Percentiles rank a stretch among this genome's conserved stretches.
Conservation (phyloP, 371 early-diverging fungal genomes). For the Mortierella sp. region DNA sequence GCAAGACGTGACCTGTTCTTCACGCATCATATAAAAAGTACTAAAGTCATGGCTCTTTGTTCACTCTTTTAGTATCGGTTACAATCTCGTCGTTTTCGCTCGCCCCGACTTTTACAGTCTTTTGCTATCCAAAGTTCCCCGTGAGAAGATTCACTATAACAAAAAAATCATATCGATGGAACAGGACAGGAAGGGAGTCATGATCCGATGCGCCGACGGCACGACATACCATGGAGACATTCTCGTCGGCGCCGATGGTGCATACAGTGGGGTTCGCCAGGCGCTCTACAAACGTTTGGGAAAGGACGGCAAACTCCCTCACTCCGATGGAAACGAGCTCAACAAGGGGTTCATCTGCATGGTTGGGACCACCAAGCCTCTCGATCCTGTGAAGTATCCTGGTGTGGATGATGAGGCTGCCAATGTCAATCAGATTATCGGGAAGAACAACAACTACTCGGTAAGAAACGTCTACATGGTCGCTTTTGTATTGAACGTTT, state of each 20-base stretch:
- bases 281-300: conserved; percentile 10
- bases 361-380: conserved; percentile 2
- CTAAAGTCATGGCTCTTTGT: background rate
- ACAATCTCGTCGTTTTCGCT: background rate
- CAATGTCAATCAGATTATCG: background rate
- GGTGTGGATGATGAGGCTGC: background rate
- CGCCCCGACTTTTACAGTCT: conserved; percentile 5
- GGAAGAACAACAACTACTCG: background rate
- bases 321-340: background rate
- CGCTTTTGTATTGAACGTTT: background rate
- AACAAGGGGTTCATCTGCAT: background rate
- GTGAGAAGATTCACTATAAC: conserved; percentile 9
- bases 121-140: background rate
- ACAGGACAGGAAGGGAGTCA: conserved; percentile 11
- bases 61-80: background rate
- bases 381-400: background rate
- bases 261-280: conserved; percentile 12
- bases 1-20: too few relatives aligned
- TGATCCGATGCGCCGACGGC: conserved; percentile 2
- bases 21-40: too few relatives aligned
- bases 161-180: conserved; percentile 9
- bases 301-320: background rate
- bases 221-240: conserved; percentile 11
- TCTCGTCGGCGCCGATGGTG: conserved; percentile 21
- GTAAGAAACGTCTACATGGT: background rate